A percentile compares a stretch with the other conserved stretches of the same genome.
Conservation (phyloP, 83 land plant species). For the Thuja plicata region DNA sequence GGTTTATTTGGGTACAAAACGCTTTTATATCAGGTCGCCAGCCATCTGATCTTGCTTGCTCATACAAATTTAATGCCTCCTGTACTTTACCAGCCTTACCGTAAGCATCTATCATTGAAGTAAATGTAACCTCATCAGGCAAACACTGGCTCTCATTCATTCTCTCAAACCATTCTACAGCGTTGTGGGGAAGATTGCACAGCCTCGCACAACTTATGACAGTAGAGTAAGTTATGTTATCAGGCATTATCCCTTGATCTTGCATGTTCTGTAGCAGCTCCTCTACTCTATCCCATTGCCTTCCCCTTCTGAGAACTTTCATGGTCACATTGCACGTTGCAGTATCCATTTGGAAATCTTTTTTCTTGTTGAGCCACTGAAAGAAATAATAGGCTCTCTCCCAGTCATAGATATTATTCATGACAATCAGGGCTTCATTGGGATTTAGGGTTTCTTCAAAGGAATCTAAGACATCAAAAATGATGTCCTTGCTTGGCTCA, state of each 20-base stretch:
- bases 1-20: conserved; percentile 63
- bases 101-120: conserved; percentile 81
- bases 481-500: background rate
- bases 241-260: conserved; percentile 41
- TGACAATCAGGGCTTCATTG: background rate
- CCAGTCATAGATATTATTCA: background rate
- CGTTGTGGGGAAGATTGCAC: conserved; percentile 64
- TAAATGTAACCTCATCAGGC: conserved; percentile 95
- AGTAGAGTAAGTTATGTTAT: conserved; percentile 92
- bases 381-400: conserved; percentile 49
- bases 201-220: conserved; percentile 84
- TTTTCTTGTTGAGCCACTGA: conserved; percentile 54
- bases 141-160: conserved; percentile 70
- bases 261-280: conserved; percentile 73
- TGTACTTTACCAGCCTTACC: conserved; percentile 60
- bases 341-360: conserved; percentile 50
- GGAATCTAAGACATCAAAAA: conserved; percentile 3
- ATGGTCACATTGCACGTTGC: conserved; percentile 82
- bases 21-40: conserved; percentile 74
- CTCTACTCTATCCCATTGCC: conserved; percentile 64
- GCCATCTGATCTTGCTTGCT: conserved; percentile 58
- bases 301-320: conserved; percentile 71
- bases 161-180: conserved; percentile 86
- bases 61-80: conserved; percentile 81
- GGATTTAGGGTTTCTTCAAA: background rate